Base-by-base conservation (phyloP, 768 basidiomycete genomes). In the Chalciporus chontae region DNA sequence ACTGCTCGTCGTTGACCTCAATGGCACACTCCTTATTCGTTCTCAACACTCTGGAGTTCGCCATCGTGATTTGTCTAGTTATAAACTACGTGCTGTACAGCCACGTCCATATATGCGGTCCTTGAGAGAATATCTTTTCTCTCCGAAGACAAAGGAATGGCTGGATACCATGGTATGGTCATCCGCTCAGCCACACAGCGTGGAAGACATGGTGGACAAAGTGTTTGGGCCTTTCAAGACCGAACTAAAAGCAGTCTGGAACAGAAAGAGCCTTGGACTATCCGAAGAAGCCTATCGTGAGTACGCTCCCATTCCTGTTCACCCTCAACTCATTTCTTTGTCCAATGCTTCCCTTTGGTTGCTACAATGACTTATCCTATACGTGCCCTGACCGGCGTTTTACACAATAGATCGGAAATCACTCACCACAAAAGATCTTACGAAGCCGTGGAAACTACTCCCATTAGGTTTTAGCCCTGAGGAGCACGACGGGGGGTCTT, bases 121-220 rank as follows among this genome's bases (percentile, higher is more conserved):
- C 2, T 87, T 91, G 57, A 61, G 74, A 4, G 64, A 74, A 3
- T 91, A 86, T 59, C 66, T 90, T 2, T 83, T 89, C 55, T 79
- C 83, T 43, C 68, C 76, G 0, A 56, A 71, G 15, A 88, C 83
- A n/a, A 71, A 67, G 29, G 58, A 60, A 13, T 90, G 87, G 85
- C 74, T 91, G 17, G 87, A 90, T 50, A 83, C 85, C 4, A 92
- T 92, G 86, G 78, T 94, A 4, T 94, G 90, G 90, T 88, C 85
- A 60, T 88, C 85, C 3, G 90, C 90, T 4, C 87, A 90, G 60
- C 87, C 89, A 2, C 83, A 84, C 43, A 89, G 80, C 61, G 90
- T 90, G 8, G 65, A 69, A 0, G 82, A 84, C 56, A 92, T 93
- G 90, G 84, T 87, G 0, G 63, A 77, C 18, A 73, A 71, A 31